These are phyloP conservation scores for Erythrophleum ivorense DNA, from an alignment of 331 rosid species.

Conservation along the genomic window DNA sequence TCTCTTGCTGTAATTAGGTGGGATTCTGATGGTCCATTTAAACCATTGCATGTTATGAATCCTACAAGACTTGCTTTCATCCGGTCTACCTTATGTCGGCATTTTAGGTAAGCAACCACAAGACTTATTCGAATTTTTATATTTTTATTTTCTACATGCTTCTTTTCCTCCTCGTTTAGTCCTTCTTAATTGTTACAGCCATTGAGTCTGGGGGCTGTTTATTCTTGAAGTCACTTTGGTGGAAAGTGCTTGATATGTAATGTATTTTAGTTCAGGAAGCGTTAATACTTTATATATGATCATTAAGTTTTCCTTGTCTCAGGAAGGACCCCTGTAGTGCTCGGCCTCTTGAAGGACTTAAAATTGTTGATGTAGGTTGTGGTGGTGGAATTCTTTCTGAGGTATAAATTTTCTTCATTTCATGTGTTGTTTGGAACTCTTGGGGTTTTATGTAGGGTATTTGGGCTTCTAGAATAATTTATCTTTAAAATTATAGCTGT, in stretches of 20 bases:
- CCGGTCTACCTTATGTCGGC: slow-evolving; percentile 80
- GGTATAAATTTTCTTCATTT: slow-evolving; percentile 49
- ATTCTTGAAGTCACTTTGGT: slow-evolving; percentile 8
- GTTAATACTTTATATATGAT: slow-evolving; percentile 20
- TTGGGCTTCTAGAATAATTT: slow-evolving; percentile 1
- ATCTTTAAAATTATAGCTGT: background rate
- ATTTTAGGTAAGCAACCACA: slow-evolving; percentile 62
- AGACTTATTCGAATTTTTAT: background rate
- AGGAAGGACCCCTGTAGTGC: slow-evolving; percentile 79
- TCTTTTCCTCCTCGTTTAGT: slow-evolving; percentile 4
- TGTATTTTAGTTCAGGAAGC: background rate
- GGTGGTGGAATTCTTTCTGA: slow-evolving; percentile 98
- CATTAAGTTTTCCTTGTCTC: slow-evolving; percentile 45
- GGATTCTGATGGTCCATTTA: slow-evolving; percentile 96
- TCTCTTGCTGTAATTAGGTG: slow-evolving; percentile 61
- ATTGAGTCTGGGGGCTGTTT: slow-evolving; percentile 2
- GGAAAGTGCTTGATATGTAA: background rate
- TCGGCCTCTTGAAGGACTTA: slow-evolving; percentile 84
- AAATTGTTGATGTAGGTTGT: slow-evolving; percentile 88
- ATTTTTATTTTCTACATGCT: background rate
- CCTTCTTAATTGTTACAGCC: background rate
- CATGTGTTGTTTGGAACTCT: background rate
- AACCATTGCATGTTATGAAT: slow-evolving; percentile 87
- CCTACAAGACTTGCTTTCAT: slow-evolving; percentile 87
- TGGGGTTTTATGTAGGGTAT: background rate